These are phyloP conservation scores for Boeremia lycopersici DNA, from an alignment of 2,329 filamentous ascomycete species.

Conservation along the genomic window DNA sequence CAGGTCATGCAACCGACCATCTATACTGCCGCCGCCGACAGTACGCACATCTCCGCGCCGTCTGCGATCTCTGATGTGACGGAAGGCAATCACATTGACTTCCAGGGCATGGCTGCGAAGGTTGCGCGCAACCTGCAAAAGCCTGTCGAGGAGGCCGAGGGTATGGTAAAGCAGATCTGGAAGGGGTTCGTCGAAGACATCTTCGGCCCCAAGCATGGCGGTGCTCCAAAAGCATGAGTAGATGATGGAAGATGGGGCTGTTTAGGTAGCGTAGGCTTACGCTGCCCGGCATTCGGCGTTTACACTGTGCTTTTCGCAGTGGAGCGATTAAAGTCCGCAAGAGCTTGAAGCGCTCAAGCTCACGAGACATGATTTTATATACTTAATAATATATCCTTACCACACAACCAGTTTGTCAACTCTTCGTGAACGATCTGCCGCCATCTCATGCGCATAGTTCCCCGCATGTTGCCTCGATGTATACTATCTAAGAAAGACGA, in stretches of 20 bases:
- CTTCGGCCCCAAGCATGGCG: conserved; percentile 44
- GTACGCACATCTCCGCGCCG: conserved; percentile 54
- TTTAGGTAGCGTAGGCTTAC: not conserved
- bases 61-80: conserved; percentile 64
- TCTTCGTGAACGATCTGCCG: not conserved
- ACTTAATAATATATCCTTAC: conserved; percentile 14
- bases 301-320: conserved; percentile 7
- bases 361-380: conserved; percentile 37
- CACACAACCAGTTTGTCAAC: not conserved
- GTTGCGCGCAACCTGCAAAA: conserved; percentile 45
- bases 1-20: conserved; percentile 63
- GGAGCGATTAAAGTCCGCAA: conserved; percentile 18
- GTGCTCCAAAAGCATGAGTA: conserved; percentile 29
- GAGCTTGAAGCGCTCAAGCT: conserved; percentile 46
- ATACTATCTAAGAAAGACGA: not conserved
- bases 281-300: not conserved
- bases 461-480: not conserved
- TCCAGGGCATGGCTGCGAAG: conserved; percentile 61
- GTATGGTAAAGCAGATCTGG: conserved; percentile 55
- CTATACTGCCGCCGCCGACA: conserved; percentile 57
- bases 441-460: not conserved
- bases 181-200: conserved; percentile 58
- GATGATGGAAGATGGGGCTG: not conserved
- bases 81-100: conserved; percentile 61
- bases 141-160: conserved; percentile 50